These are phyloP conservation scores for Cyberlindnera maclurae DNA, from an alignment of 805 yeast species.

Conservation along the genomic window DNA sequence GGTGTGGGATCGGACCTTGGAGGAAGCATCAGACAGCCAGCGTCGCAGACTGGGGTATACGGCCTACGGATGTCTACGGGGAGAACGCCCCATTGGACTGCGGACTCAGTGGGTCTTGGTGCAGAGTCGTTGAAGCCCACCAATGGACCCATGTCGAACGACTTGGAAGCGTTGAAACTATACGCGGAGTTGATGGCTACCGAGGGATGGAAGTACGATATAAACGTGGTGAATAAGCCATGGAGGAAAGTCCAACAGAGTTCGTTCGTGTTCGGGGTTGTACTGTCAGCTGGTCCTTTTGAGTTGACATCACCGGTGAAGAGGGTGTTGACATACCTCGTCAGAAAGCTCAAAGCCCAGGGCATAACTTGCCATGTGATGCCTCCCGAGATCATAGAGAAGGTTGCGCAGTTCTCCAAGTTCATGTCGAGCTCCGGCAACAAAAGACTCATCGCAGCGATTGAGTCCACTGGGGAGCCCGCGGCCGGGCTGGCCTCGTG, in stretches of 20 bases:
- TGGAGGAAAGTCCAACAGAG: constrained; percentile 35
- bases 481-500: constrained; percentile 32
- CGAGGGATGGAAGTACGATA: constrained; percentile 38
- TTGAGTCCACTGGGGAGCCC: constrained; percentile 32
- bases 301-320: constrained; percentile 45
- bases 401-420: constrained; percentile 28
- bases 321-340: constrained; percentile 34
- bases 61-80: constrained; percentile 38
- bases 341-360: constrained; percentile 26
- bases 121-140: constrained; percentile 31
- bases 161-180: constrained; percentile 30
- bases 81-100: constrained; percentile 29
- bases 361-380: constrained; percentile 47
- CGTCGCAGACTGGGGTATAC: constrained; percentile 34
- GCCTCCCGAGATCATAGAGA: constrained; percentile 28
- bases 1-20: constrained; percentile 55
- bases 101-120: constrained; percentile 15
- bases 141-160: constrained; percentile 40
- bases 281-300: constrained; percentile 35
- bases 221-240: constrained; percentile 32
- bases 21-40: constrained; percentile 44
- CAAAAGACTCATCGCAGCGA: constrained; percentile 26
- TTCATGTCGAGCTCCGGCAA: constrained; percentile 35
- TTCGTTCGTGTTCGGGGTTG: constrained; percentile 33
- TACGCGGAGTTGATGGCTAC: constrained; percentile 26